A percentile compares a stretch with the other conserved stretches of the same genome.
Conservation (phyloP, 179 eudicot species). For the Spinacia oleracea region DNA sequence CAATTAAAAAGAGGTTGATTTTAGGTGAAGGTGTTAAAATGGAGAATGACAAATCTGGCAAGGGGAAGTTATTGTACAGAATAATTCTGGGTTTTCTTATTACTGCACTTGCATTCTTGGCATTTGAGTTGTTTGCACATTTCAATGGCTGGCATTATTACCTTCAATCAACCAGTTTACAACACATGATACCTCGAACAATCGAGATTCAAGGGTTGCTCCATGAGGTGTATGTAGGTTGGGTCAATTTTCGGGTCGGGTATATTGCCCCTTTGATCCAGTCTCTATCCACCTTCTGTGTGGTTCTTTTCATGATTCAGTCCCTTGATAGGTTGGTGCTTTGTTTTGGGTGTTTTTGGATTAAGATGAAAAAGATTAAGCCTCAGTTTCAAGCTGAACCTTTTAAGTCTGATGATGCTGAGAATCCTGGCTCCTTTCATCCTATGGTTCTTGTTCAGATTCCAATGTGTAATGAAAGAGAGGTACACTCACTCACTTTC, state of each 20-base stretch:
- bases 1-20: conserved; percentile 46
- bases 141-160: conserved; percentile 52
- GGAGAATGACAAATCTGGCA: conserved; percentile 48
- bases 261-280: conserved; percentile 53
- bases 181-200: conserved; percentile 33
- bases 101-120: conserved; percentile 45
- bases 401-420: conserved; percentile 42
- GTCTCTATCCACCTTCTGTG: conserved; percentile 52
- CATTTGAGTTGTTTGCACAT: conserved; percentile 49
- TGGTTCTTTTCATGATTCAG: conserved; percentile 59
- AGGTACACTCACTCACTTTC: conserved; percentile 27
- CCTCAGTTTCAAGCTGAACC: conserved; percentile 42
- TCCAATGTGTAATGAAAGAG: conserved; percentile 65
- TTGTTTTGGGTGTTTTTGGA: conserved; percentile 72
- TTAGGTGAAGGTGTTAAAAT: conserved; percentile 45
- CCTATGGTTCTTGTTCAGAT: conserved; percentile 82
- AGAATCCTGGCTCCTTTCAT: conserved; percentile 35
- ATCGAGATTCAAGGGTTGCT: conserved; percentile 45
- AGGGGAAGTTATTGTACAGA: conserved; percentile 42
- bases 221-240: conserved; percentile 43
- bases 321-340: conserved; percentile 58
- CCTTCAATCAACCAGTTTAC: conserved; percentile 29
- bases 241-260: conserved; percentile 45
- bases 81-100: conserved; percentile 44
- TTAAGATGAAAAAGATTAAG: conserved; percentile 52